Conservation (phyloP, 129 eudicot genomes). For the Flaveria linearis region DNA sequence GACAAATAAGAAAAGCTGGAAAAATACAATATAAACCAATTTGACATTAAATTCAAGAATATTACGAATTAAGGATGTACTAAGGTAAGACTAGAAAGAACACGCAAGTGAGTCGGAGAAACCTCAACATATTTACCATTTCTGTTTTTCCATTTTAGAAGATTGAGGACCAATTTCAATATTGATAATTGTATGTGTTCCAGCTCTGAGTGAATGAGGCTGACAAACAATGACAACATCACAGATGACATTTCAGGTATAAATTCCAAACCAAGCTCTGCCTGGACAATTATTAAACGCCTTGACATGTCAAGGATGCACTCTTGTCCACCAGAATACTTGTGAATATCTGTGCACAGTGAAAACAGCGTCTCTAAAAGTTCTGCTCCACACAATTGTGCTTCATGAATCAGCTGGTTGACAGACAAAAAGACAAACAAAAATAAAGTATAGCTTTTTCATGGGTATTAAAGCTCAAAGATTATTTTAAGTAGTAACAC, state of each 20-base stretch:
- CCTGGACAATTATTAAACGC: conserved; percentile 57
- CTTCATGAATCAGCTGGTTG: conserved; percentile 71
- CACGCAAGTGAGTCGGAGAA: not conserved
- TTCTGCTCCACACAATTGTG: conserved; percentile 65
- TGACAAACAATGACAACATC: conserved; percentile 56
- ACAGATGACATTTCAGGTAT: conserved; percentile 57
- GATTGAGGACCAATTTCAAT: conserved; percentile 50
- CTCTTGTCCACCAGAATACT: conserved; percentile 54
- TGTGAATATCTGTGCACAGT: conserved; percentile 35
- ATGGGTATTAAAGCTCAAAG: conserved; percentile 22
- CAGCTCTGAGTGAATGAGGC: conserved; percentile 66
- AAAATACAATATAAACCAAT: not conserved
- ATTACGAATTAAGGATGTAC: not conserved
- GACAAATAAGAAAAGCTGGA: not conserved
- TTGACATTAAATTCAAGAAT: not conserved
- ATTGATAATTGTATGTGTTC: conserved; percentile 73
- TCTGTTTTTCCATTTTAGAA: conserved; percentile 73
- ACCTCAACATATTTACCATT: conserved; percentile 53
- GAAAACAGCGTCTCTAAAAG: conserved; percentile 61
- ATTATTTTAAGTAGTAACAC: conserved; percentile 14
- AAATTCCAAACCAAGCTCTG: conserved; percentile 75
- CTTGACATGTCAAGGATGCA: conserved; percentile 50
- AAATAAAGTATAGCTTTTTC: conserved; percentile 4
- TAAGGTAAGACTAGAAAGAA: conserved; percentile 11
- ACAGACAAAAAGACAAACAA: conserved; percentile 24